Conservation (phyloP, 2,329 filamentous ascomycete genomes). For the Ceratocystis smalleyi region DNA sequence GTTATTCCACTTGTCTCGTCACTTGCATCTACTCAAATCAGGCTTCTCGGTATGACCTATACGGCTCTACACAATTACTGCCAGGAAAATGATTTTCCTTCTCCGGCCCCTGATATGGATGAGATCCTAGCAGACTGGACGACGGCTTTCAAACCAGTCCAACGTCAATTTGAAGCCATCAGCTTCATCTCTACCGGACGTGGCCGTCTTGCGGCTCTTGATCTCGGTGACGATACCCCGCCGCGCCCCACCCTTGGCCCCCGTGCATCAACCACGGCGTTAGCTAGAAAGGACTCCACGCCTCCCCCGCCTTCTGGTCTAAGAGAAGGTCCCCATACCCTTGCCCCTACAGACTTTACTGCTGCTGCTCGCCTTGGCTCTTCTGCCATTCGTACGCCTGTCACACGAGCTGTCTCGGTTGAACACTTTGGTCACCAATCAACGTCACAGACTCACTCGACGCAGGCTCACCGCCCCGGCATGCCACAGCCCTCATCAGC, state of each 20-base stretch:
- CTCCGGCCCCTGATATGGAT: constrained; percentile 56
- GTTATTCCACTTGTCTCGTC: constrained; percentile 54
- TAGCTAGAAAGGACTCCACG: not conserved
- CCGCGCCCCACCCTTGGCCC: constrained; percentile 5
- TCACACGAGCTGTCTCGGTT: constrained; percentile 4
- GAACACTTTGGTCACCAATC: constrained; percentile 16
- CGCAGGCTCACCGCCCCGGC: not conserved
- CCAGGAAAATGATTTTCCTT: constrained; percentile 50
- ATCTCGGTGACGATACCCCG: constrained; percentile 9
- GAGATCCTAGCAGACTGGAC: constrained; percentile 55
- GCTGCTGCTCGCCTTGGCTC: constrained; percentile 10
- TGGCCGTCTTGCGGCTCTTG: constrained; percentile 31
- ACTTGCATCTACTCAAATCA: constrained; percentile 63
- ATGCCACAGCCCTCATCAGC: constrained; percentile 7
- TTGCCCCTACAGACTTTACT: constrained; percentile 16
- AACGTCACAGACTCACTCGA: constrained; percentile 9
- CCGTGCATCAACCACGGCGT: constrained; percentile 6
- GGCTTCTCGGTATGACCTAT: constrained; percentile 62
- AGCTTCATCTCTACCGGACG: constrained; percentile 51
- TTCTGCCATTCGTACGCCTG: constrained; percentile 4
- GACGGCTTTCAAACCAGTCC: constrained; percentile 43
- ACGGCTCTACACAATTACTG: constrained; percentile 62
- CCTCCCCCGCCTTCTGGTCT: not conserved
- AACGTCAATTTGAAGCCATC: constrained; percentile 51
- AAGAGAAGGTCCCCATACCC: constrained; percentile 9